phyloP scores from a whole-genome alignment of 2,329 filamentous ascomycete genomes.

The Talaromyces albobiverticillius region DNA sequence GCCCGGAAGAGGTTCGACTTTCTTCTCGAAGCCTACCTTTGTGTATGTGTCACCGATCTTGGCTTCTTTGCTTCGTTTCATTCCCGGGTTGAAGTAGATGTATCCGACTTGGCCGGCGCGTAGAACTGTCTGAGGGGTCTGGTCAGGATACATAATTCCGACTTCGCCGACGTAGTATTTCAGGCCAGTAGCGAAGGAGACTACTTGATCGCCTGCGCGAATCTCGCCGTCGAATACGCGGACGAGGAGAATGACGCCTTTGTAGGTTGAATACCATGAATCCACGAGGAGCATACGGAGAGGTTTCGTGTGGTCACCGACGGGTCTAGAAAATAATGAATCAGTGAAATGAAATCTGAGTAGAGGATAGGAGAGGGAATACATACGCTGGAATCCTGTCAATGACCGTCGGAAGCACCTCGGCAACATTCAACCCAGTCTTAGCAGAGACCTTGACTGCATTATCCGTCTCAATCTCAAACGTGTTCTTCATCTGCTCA shows the following conservation, averaged over 20 bases:
- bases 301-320: constrained; percentile 69
- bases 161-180: constrained; percentile 95
- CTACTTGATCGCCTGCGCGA: constrained; percentile 76
- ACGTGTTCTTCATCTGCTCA: constrained; percentile 78
- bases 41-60: constrained; percentile 97
- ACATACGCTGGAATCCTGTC: constrained; percentile 70
- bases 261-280: constrained; percentile 97
- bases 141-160: constrained; percentile 90
- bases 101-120: constrained; percentile 95
- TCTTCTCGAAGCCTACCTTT: constrained; percentile 69
- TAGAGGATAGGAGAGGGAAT: background rate
- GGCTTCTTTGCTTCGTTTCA: constrained; percentile 94
- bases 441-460: constrained; percentile 85
- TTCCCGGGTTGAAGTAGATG: constrained; percentile 94
- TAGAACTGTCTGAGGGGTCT: constrained; percentile 74
- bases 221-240: constrained; percentile 86
- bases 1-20: constrained; percentile 78
- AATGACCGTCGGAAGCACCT: constrained; percentile 81
- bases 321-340: constrained; percentile 50
- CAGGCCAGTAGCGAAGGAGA: constrained; percentile 81
- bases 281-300: constrained; percentile 86
- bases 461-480: constrained; percentile 78
- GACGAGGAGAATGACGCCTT: constrained; percentile 87
- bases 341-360: background rate
- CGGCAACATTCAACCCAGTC: constrained; percentile 81